Evolutionary conservation across 257 asterid genomes (phyloP), one percentile per base, ranked within the genome.

Genomic region (Verbena officinalis): DNA sequence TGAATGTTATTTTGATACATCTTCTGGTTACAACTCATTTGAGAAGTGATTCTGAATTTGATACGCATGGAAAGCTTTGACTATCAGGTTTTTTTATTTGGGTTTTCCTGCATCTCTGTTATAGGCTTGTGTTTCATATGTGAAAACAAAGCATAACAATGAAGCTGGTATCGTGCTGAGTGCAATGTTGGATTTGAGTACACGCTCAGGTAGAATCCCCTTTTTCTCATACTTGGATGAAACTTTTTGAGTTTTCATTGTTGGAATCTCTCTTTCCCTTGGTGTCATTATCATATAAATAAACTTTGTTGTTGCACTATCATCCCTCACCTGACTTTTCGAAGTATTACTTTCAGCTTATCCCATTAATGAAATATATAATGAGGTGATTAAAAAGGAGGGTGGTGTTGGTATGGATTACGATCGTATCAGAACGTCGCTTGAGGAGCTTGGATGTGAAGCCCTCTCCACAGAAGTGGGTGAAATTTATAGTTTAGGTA

Each of bases 401-500:
- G 80, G 73, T 39, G 96, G 91, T 74, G 73, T 81, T 71, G 80
- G 83, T 62, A 73, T 87, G 86, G 80, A 87, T 68, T 69, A 78
- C 36, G 96, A 89, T 9, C 89, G 87, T 58, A 71, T 84, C 57
- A 59, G 78, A 80, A 73, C 71, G 72, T 71, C 84, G 45, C 95
- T 93, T 23, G 80, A 61, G 9, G 90, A 85, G 70, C 89, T 93
- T 72, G 95, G 87, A 15, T 87, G 96, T 67, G 62, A 89, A 62
- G 52, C 69, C 62, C 76, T 77, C 51, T 51, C 74, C 36, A 63
- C 72, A 22, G 88, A 66, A 30, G 14, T 49, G 5, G 90, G 83
- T 63, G 97, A 88, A 58, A 71, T 68, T 42, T 88, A 81, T 69
- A 81, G 89, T 39, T 56, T 86, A 75, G 96, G 99, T 90, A 93